phyloP scores from a whole-genome alignment of 2,329 filamentous ascomycete genomes.

The Colletotrichum camelliae region DNA sequence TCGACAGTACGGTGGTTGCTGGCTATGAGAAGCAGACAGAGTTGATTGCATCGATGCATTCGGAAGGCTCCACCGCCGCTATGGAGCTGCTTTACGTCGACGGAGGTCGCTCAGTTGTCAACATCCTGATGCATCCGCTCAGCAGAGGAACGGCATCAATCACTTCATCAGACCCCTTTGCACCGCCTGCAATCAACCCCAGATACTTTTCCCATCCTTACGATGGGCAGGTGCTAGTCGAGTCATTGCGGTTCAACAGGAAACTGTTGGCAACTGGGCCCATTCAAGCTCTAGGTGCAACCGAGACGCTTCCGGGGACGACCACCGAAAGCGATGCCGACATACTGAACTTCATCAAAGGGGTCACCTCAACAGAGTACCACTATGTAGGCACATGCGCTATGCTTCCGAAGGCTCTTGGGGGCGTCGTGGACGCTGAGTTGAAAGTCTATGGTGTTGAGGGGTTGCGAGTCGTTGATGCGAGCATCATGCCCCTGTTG shows the following conservation, averaged over 20 bases:
- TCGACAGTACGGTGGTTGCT: slow-evolving; percentile 35
- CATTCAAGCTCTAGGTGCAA: not conserved
- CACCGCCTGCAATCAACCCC: slow-evolving; percentile 14
- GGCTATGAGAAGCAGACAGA: slow-evolving; percentile 41
- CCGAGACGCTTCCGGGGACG: slow-evolving; percentile 25
- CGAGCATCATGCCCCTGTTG: slow-evolving; percentile 23
- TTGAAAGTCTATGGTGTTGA: slow-evolving; percentile 30
- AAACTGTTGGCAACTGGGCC: not conserved
- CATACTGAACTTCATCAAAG: not conserved
- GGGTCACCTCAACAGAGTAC: not conserved
- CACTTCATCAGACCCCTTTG: slow-evolving; percentile 35
- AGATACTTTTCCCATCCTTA: slow-evolving; percentile 9
- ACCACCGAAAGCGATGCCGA: slow-evolving; percentile 14
- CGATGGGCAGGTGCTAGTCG: slow-evolving; percentile 4
- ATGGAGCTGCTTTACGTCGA: slow-evolving; percentile 37
- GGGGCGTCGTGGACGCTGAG: slow-evolving; percentile 31
- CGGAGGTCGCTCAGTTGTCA: slow-evolving; percentile 30
- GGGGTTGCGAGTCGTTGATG: slow-evolving; percentile 23
- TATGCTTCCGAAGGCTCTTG: slow-evolving; percentile 29
- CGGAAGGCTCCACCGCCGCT: slow-evolving; percentile 26
- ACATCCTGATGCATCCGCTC: slow-evolving; percentile 42
- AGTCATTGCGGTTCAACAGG: slow-evolving; percentile 20
- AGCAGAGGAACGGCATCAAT: slow-evolving; percentile 44
- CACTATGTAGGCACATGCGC: slow-evolving; percentile 31
- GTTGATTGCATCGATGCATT: slow-evolving; percentile 31